Evolutionary conservation across 2,329 filamentous ascomycete genomes (phyloP), one percentile per base, ranked within the genome.

Genomic region (Fusarium sp.): DNA sequence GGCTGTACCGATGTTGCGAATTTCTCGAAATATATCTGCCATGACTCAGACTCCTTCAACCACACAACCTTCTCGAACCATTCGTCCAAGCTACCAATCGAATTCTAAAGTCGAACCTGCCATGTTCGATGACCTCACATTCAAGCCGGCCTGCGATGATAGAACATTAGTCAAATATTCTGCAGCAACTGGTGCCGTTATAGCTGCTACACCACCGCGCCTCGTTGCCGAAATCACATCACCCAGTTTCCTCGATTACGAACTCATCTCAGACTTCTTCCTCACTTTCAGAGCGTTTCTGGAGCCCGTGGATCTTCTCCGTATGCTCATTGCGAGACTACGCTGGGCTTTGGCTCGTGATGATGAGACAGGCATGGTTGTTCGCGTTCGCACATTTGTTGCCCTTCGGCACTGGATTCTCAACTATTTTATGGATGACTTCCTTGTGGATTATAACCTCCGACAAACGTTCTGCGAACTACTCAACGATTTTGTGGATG

Each of bases 351-450:
- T 98, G 54, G 89, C 89, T 52, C 89, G 93, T 61, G 85, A 88
- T 51, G 94, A 97, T 78, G 94, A 98, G 79, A 90, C 91, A 63
- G 96, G 96, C 42, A 93, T 94, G 79, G 94, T 99, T 58, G 96
- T 98, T n/a, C 90, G 95, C 55, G 97, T 99, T 21, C 90, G 96
- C 45, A 97, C 95, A 0, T 99, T 98, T 83, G 96, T 98, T 31
- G 96, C 96, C 12, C 87, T 98, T 48, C 91, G 96, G 63, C 96
- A 99, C 81, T 99, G 96, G 96, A 95, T 98, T 63, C 83, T 99
- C 70, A 99, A 99, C 80, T 99, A 99, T 81, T 99, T 98, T 75
- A 88, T 93, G 61, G 96, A 99, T 79, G 96, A 99, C 79, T 99
- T 97, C 79, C 89, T 97, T 44, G 82, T 92, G 29, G 90, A 95